Conservation (phyloP, 2,329 filamentous ascomycete genomes). For the Talaromyces amestolkiae region DNA sequence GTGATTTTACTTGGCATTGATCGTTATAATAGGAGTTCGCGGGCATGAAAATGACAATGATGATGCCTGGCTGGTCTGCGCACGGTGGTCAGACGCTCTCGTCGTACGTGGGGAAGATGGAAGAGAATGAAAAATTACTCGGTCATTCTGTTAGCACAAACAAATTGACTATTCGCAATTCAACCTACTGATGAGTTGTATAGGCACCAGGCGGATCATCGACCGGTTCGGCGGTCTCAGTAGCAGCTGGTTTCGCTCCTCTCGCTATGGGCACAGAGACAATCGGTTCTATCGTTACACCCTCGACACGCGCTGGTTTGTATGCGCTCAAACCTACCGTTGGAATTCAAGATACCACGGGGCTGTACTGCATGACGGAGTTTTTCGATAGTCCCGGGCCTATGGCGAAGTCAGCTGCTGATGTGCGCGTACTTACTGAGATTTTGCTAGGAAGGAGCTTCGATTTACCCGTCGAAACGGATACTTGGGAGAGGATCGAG, state of each 20-base stretch:
- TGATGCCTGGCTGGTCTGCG: slow-evolving; percentile 25
- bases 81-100: slow-evolving; percentile 30
- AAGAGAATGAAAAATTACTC: neutral
- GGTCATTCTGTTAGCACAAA: neutral
- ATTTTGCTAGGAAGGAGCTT: neutral
- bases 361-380: neutral
- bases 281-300: slow-evolving; percentile 17
- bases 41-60: slow-evolving; percentile 13
- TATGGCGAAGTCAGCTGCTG: neutral
- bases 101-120: slow-evolving; percentile 20
- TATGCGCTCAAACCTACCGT: neutral
- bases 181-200: neutral
- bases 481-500: neutral
- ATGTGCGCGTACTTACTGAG: neutral
- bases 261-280: slow-evolving; percentile 37
- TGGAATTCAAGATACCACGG: neutral
- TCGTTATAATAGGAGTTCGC: neutral
- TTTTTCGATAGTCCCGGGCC: neutral
- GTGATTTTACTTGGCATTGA: neutral
- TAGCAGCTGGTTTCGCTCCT: slow-evolving; percentile 32
- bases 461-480: neutral
- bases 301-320: neutral
- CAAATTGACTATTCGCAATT: neutral
- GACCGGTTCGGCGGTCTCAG: slow-evolving; percentile 34
- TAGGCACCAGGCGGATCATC: slow-evolving; percentile 33